These are phyloP conservation scores for Endoconidiophora laricicola DNA, from an alignment of 2,329 filamentous ascomycete species.

Conservation along the genomic window DNA sequence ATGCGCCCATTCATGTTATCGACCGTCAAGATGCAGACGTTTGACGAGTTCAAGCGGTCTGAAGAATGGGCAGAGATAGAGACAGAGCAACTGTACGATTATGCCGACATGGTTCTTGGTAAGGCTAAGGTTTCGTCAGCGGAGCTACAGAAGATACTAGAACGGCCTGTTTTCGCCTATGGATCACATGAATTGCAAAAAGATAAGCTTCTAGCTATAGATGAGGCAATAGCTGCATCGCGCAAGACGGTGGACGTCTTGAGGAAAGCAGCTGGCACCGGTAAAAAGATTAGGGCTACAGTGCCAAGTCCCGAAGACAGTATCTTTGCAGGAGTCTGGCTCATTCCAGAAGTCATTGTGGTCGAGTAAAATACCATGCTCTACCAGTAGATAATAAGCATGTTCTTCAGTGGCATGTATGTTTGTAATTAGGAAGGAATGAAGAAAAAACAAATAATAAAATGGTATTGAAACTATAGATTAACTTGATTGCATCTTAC, in stretches of 20 bases:
- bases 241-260: slow-evolving; percentile 22
- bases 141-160: background rate
- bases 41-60: slow-evolving; percentile 39
- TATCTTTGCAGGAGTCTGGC: slow-evolving; percentile 7
- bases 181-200: slow-evolving; percentile 5
- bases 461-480: background rate
- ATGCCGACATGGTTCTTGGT: background rate
- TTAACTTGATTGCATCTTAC: no score
- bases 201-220: background rate
- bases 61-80: slow-evolving; percentile 24
- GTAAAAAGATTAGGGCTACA: slow-evolving; percentile 3
- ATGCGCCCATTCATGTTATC: slow-evolving; percentile 61
- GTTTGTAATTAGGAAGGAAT: background rate
- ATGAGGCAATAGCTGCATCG: background rate
- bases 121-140: background rate
- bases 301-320: slow-evolving; percentile 1
- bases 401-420: no score
- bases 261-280: slow-evolving; percentile 26
- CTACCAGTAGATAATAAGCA: no score
- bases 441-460: background rate
- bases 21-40: slow-evolving; percentile 20
- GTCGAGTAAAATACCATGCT: background rate
- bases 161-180: background rate
- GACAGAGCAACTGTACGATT: slow-evolving; percentile 14
- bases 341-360: slow-evolving; percentile 6